Conservation (phyloP, 1,139 yeast species). For the Blastobotrys proliferans region DNA sequence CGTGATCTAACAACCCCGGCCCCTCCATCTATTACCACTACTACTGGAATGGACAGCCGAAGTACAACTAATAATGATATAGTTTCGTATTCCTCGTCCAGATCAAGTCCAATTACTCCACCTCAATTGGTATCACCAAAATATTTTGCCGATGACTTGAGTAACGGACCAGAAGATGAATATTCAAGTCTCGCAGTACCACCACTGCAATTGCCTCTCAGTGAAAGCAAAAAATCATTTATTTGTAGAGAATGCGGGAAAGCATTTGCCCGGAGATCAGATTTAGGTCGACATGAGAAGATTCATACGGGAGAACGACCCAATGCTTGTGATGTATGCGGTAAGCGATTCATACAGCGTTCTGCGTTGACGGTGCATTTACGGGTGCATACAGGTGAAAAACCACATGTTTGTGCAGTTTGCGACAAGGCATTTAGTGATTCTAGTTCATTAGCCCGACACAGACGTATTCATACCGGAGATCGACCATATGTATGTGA, state of each 20-base stretch:
- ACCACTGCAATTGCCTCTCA: no score
- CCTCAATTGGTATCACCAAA: no score
- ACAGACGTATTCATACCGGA: slow-evolving; percentile 39
- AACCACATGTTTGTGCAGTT: slow-evolving; percentile 41
- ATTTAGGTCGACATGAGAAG: slow-evolving; percentile 63
- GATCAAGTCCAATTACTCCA: no score
- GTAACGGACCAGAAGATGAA: no score
- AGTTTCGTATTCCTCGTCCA: no score
- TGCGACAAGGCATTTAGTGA: slow-evolving; percentile 39
- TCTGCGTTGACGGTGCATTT: slow-evolving; percentile 70
- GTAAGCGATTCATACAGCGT: slow-evolving; percentile 62
- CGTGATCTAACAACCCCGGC: no score
- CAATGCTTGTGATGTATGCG: slow-evolving; percentile 34
- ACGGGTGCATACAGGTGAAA: slow-evolving; percentile 84
- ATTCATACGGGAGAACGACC: slow-evolving; percentile 81
- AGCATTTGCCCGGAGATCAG: slow-evolving; percentile 58
- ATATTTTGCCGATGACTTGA: no score
- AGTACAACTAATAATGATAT: no score
- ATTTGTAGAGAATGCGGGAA: slow-evolving; percentile 27
- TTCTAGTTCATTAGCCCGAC: slow-evolving; percentile 40
- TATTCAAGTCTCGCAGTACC: no score
- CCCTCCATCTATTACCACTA: no score
- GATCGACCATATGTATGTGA: slow-evolving; percentile 71
- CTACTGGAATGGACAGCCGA: no score
- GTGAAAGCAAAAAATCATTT: slow-evolving; percentile 2